Base-by-base conservation (phyloP, 2,329 filamentous ascomycete species). In the Fusarium palustre region DNA sequence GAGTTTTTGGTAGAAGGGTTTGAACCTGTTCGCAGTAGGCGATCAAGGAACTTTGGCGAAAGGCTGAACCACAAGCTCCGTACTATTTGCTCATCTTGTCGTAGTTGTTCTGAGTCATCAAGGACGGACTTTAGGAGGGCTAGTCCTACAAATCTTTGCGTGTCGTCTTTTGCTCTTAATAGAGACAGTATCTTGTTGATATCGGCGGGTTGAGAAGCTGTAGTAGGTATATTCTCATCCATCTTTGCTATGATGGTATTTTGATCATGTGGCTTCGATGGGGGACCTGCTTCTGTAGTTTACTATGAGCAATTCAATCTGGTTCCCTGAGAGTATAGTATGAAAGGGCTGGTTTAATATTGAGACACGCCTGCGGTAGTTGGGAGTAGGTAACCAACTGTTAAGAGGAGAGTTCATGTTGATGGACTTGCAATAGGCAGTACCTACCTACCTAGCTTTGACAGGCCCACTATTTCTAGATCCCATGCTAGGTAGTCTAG, bases 121-220 rank as follows among this genome's bases (percentile, higher is more conserved):
- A 92, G 82, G 15, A 90, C 79, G n/a, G 87, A 86, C 72, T 89
- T 90, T 52, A 92, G 82, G 24, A 92, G 82, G 2, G 89, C 88
- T 24, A 92, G 81, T 10, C 89, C 90, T 39, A 91, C 89, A 69
- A 92, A 91, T 72, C 88, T 85, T 22, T 88, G 87, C 1, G 90
- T 92, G 74, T 92, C 90, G 74, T 91, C 85, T 64, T 87, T 88
- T 55, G 86, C 78, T 55, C 81, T 80, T 34, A 92, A 82, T 4
- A 91, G 82, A 2, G 80, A 73, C 67, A 87, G 81, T 55, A 91
- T 84, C 71, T 86, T 86, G 52, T 83, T 78, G 53, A 80, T 56
- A 56, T 74, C 76, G 38, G 69, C 67, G 8, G 60, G 42, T 42
- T 56, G 63, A 22, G 71, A 57, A 28, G 61, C 22, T 50, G 50